Evolutionary conservation across 2,329 filamentous ascomycete genomes (phyloP).

Genomic region (Alternaria sp.): DNA sequence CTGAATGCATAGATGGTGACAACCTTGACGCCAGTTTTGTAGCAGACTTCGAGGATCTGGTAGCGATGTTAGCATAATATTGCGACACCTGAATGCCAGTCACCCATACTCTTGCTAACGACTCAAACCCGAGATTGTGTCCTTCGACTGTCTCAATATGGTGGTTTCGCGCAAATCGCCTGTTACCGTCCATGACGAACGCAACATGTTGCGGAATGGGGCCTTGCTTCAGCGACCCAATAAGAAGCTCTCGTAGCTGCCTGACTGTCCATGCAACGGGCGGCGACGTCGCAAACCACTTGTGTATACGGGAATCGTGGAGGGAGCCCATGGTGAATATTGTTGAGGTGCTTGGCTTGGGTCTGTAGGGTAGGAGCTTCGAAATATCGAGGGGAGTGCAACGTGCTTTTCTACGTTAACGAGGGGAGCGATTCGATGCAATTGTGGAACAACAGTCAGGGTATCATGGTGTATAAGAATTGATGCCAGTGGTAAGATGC

Average conservation of each 20-base stretch:
- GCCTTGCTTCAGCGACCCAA: conserved; percentile 88
- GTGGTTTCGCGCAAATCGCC: conserved; percentile 87
- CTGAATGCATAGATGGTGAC: conserved; percentile 99
- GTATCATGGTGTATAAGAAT: conserved; percentile 34
- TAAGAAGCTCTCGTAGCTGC: conserved; percentile 81
- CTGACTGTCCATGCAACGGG: conserved; percentile 90
- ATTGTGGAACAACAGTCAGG: conserved; percentile 12
- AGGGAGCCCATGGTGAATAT: conserved; percentile 56
- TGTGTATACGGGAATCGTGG: conserved; percentile 68
- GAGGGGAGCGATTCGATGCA: conserved; percentile 4
- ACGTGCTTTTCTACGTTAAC: neutral
- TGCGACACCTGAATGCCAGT: neutral
- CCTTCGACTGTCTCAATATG: conserved; percentile 97
- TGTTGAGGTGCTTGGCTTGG: conserved; percentile 25
- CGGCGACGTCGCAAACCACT: conserved; percentile 86
- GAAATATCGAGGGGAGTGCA: conserved; percentile 13
- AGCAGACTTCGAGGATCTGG: conserved; percentile 93
- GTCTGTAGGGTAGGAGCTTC: conserved; percentile 20
- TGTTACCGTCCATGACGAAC: conserved; percentile 99
- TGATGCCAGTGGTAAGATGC: conserved; percentile 34
- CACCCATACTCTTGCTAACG: conserved; percentile 77
- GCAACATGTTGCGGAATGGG: conserved; percentile 94
- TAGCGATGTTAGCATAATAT: conserved; percentile 44
- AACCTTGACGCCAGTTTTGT: conserved; percentile 95
- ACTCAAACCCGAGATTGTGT: conserved; percentile 95